Base-by-base conservation (phyloP, 2,329 filamentous ascomycete species). In the Aspergillus quadricinctus region DNA sequence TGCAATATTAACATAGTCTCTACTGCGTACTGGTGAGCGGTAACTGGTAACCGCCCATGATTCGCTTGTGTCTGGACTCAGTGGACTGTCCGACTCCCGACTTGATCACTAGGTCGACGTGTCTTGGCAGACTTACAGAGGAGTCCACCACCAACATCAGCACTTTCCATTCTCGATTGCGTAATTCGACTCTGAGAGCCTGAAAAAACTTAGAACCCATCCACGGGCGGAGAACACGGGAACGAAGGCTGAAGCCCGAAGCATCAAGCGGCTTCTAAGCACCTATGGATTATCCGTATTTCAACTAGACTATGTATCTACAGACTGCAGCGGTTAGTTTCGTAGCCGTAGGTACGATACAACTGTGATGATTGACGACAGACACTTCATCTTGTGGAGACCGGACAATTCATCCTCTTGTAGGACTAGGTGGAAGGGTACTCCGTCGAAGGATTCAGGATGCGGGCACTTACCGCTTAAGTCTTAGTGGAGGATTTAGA, bases 171-270 rank as follows among this genome's bases (percentile, higher is more conserved):
- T 14, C 31, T 35, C 2, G 31, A 17, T 35, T 35, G 4, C 3
- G 11, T 35, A 14, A 35, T 17, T 35, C 5, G 11, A 14, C 31
- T 17, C 5, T 35, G 14, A 35, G 11, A 17, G 5, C 11, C 4
- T 17, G 31, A 35, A 14, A 17, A 29, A 17, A 17, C 7, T 37
- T 5, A 37, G 19, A 45, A 23, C 19, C n/a, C 19, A n/a, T 45
- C 10, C 41, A 23, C 14, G 8, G 19, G 41, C 4, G 21, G 48
- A 48, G 61, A 57, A 52, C 50, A 35, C 54, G 37, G 54, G 60
- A 29, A 50, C 48, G 14, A 58, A 55, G 52, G 46, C 51, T 57
- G 55, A 58, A 55, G 52, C 43, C 51, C 56, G 55, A n/a, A 48
- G 53, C 50, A 27, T 48, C 53, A 23, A 53, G 57, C 23, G 41